Evolutionary conservation across 495 filamentous ascomycete species (phyloP), one percentile per base, ranked within the genome.

Genomic region (Penicillium paxilli): DNA sequence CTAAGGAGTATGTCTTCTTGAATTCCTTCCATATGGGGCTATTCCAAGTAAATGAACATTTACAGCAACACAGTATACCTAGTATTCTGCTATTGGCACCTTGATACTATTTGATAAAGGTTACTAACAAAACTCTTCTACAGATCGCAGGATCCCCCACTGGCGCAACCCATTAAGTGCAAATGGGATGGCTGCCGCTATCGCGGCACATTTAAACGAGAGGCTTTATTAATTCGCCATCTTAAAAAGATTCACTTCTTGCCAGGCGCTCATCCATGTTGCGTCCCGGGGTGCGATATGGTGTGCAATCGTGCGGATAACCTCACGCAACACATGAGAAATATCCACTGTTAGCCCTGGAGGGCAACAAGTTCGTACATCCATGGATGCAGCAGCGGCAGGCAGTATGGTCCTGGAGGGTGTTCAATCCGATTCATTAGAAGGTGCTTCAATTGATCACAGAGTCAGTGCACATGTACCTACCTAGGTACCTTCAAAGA

Each of bases 221-320:
- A 50, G 26, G 40, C 48, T 19, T 40, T 37, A n/a, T 17, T 50
- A 4, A 37, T 50, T 24, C 48, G 48, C 9, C 48, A 50, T 24
- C 33, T 50, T 5, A 14, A 37, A 41, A 40, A 37, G 5, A 16
- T 50, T 10, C 48, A 50, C 17, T 23, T 50, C n/a, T 25, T 21
- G 5, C 48, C 47, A 11, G 9, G 19, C 8, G 20, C 22, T 21
- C 32, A 50, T 9, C 32, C 19, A 14, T 50, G 48, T 38, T 33
- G 32, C n/a, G 10, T 26, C 26, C 11, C 25, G 17, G 9, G 25
- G 1, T 50, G 48, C 21, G 21, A 25, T 20, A 50, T 24, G 48
- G 48, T 50, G 22, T 50, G 32, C 48, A 50, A 50, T 24, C 48
- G 48, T 2, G 16, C 22, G 2, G 48, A 50, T 24, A 50, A 50